phyloP scores from a whole-genome alignment of 176 grass and related monocot species.

The Zoysia japonica region DNA sequence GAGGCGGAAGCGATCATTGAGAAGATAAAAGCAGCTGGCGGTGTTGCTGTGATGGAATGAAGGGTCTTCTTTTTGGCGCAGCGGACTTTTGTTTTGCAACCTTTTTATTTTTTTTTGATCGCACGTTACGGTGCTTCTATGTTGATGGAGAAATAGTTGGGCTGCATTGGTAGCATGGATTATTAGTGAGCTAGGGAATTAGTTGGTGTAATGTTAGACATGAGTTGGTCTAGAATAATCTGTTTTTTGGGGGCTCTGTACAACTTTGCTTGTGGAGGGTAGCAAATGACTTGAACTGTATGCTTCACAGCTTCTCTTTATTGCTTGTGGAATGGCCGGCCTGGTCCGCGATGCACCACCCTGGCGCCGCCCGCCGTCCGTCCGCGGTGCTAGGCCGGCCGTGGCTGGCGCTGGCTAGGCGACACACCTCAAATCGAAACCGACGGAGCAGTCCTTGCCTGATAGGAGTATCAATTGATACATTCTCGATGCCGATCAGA shows the following conservation, averaged over 20 bases:
- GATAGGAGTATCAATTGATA: too few species aligned
- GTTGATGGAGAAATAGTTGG: constrained; percentile 29
- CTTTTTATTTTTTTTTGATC: constrained; percentile 31
- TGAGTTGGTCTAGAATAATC: constrained; percentile 47
- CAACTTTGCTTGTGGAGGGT: constrained; percentile 4
- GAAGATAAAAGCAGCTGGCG: constrained; percentile 87
- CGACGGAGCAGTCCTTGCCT: too few species aligned
- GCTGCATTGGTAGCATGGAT: constrained; percentile 11
- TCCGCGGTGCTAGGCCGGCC: neutral
- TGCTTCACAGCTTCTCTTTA: constrained; percentile 6
- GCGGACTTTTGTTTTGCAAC: neutral
- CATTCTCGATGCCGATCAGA: neutral
- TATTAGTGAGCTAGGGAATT: constrained; percentile 27
- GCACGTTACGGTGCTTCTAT: constrained; percentile 1
- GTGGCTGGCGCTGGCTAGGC: neutral
- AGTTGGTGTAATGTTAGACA: constrained; percentile 1
- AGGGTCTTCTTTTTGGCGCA: neutral
- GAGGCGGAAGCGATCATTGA: constrained; percentile 83
- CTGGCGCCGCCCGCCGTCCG: too few species aligned
- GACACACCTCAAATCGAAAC: neutral
- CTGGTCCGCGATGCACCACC: too few species aligned
- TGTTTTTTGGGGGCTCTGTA: neutral
- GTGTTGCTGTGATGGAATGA: constrained; percentile 91
- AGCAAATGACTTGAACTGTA: constrained; percentile 1
- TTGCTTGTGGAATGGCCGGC: neutral